These are phyloP conservation scores for Cercospora sesami DNA, from an alignment of 2,329 filamentous ascomycete genomes.

Conservation along the genomic window DNA sequence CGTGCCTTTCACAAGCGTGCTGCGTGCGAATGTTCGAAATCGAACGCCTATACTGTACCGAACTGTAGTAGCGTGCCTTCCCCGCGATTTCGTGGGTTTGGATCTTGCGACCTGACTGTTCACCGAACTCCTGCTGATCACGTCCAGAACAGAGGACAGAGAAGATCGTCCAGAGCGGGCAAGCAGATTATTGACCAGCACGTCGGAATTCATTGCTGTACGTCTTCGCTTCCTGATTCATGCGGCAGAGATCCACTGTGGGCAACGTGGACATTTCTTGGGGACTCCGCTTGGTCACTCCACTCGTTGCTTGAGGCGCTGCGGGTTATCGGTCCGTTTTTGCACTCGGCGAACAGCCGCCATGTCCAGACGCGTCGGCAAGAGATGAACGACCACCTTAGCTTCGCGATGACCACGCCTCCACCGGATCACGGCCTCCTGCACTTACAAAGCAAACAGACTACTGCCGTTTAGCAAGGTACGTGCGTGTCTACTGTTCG, in stretches of 20 bases:
- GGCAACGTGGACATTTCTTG: slow-evolving; percentile 5
- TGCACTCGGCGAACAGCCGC: slow-evolving; percentile 1
- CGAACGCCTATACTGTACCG: background rate
- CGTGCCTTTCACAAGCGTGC: slow-evolving; percentile 7
- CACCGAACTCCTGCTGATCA: background rate
- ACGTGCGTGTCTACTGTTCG: background rate
- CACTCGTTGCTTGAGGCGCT: slow-evolving; percentile 5
- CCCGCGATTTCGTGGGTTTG: background rate
- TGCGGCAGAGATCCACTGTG: background rate
- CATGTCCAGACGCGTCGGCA: slow-evolving; percentile 1
- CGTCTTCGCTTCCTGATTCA: background rate
- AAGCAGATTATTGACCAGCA: slow-evolving; percentile 5
- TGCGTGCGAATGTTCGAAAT: background rate
- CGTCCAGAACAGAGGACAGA: background rate
- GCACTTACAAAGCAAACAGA: slow-evolving; percentile 3
- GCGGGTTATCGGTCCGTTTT: slow-evolving; percentile 15
- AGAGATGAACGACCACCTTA: slow-evolving; percentile 7
- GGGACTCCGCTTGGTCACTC: slow-evolving; percentile 7
- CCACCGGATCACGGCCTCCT: background rate
- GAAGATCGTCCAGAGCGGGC: background rate
- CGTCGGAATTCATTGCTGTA: background rate
- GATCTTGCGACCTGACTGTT: background rate
- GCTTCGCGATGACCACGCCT: background rate
- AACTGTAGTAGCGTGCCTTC: background rate
- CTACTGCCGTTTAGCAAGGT: background rate